Percentiles rank a stretch among this genome's conserved stretches.
Evolutionary conservation across 441 rosid species (phyloP).

Genomic region (Mallotus japonicus): DNA sequence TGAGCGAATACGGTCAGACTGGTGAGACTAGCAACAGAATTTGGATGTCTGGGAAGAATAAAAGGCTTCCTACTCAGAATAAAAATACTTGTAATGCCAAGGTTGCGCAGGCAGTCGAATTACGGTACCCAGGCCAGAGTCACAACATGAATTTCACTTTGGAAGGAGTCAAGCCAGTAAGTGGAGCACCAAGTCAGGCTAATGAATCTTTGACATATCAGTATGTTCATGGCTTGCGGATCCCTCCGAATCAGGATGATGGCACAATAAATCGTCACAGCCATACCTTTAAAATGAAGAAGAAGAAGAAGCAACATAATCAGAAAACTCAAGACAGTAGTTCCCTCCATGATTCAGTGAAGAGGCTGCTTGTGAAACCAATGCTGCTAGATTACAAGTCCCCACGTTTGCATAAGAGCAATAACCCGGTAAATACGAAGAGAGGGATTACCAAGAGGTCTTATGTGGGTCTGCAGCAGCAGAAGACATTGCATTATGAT

Average conservation of each 20-base stretch:
- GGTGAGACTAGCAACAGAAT: background rate
- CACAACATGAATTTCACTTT: conserved; percentile 4
- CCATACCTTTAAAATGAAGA: background rate
- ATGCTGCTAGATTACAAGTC: conserved; percentile 34
- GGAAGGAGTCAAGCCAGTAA: conserved; percentile 3
- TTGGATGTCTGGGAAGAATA: background rate
- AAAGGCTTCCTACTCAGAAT: background rate
- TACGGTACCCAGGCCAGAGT: background rate
- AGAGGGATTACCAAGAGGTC: conserved; percentile 14
- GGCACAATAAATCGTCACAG: background rate
- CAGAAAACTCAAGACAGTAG: background rate
- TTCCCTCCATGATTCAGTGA: conserved; percentile 10
- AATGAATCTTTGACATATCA: background rate
- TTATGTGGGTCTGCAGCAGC: background rate
- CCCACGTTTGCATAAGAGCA: conserved; percentile 14
- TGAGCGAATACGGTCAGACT: background rate
- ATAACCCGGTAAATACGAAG: background rate
- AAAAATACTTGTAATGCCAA: background rate
- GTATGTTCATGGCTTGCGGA: conserved; percentile 31
- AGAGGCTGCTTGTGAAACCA: conserved; percentile 27
- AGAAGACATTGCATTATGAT: conserved; percentile 2
- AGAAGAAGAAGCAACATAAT: background rate
- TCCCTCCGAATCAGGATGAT: conserved; percentile 19
- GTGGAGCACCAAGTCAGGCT: conserved; percentile 12
- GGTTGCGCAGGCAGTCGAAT: background rate